phyloP scores from a whole-genome alignment of 2,329 filamentous ascomycete genomes.

The Sphaerulina musiva region DNA sequence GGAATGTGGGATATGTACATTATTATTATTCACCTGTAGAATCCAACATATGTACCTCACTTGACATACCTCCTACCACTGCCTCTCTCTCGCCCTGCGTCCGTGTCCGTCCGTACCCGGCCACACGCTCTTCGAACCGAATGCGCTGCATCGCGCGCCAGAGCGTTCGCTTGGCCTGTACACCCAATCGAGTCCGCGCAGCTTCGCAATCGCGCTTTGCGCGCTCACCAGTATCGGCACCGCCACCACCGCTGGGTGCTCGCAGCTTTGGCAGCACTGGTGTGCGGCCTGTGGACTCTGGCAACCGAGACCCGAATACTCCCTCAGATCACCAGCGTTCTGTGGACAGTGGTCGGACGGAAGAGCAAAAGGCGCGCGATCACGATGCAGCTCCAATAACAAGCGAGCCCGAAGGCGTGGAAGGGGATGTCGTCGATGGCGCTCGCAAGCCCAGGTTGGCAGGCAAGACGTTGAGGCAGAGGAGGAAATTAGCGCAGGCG shows the following conservation, averaged over 20 bases:
- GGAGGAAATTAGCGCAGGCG: constrained; percentile 11
- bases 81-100: background rate
- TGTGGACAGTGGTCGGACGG: constrained; percentile 17
- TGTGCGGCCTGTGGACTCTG: constrained; percentile 9
- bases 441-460: constrained; percentile 10
- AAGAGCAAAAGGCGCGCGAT: constrained; percentile 18
- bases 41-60: too few relatives aligned
- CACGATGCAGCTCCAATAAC: constrained; percentile 8
- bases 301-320: constrained; percentile 19
- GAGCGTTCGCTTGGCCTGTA: constrained; percentile 28
- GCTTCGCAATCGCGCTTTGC: constrained; percentile 15
- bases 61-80: background rate
- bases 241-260: constrained; percentile 9
- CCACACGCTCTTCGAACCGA: background rate
- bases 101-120: background rate
- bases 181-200: constrained; percentile 17
- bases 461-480: constrained; percentile 21
- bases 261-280: constrained; percentile 22
- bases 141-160: constrained; percentile 32
- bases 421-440: constrained; percentile 9
- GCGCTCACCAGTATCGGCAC: background rate
- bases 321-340: constrained; percentile 16
- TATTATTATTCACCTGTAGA: background rate
- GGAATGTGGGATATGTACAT: background rate
- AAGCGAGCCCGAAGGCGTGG: constrained; percentile 7